Base-by-base conservation (phyloP, 495 filamentous ascomycete species). In the Achaetomiella virescens region DNA sequence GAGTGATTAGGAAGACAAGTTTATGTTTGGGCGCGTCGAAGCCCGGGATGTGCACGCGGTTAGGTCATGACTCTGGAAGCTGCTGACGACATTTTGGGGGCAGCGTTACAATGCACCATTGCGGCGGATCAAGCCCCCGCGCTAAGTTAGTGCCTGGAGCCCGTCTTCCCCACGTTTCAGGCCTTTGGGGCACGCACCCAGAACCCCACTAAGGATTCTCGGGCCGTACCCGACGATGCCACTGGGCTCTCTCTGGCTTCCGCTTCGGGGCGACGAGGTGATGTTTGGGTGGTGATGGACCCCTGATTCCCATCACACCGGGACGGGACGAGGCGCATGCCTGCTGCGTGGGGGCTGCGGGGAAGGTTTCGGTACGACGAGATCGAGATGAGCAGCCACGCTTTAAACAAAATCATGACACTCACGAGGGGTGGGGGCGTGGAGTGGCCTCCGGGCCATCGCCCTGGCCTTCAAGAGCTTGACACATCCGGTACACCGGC, bases 401-500 rank as follows among this genome's bases (percentile, higher is more conserved):
- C n/a, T 44, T 48, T 27, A 48, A 48, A 20, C 37, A 17, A 54
- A 42, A 21, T n/a, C 24, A 37, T 29, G 47, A 36, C 44, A 64
- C 66, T 68, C 44, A 68, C 66, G 55, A 11, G 52, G 43, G 10
- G 54, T 58, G 47, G 15, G 51, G 52, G 27, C 51, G 43, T 37
- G 47, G 25, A 21, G 43, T 22, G 49, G 42, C 48, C 22, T n/a
- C 29, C 35, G 36, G 40, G 54, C 55, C 36, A 57, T 53, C n/a
- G 58, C 63, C 35, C 66, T 57, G 14, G 65, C 54, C 42, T 54
- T 59, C 37, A 48, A 45, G 48, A 70, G 70, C 44, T 66, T 68
- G 53, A 29, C 56, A 53, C 69, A 71, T 45, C 65, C 69, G 48
- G 55, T 48, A 60, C 69, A 71, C 20, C 38, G 47, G 0, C 48